phyloP scores from a whole-genome alignment of 2,329 filamentous ascomycete genomes.

The Cytospora schulzeri region DNA sequence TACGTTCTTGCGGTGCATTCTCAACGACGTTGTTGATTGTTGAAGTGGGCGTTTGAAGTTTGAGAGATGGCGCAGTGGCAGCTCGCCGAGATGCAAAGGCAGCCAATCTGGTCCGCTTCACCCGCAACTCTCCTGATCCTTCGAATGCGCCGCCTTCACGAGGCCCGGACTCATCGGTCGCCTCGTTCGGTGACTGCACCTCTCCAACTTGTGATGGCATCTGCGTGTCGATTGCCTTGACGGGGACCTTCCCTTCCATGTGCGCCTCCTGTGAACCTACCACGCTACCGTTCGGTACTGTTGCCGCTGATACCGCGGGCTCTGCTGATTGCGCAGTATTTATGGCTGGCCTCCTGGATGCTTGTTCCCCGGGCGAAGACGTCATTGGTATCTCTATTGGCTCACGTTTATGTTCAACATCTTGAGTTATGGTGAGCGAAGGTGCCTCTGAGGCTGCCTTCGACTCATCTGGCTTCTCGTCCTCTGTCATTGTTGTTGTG shows the following conservation, averaged over 20 bases:
- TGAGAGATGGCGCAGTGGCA: slow-evolving; percentile 24
- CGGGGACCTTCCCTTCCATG: background rate
- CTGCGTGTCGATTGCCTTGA: background rate
- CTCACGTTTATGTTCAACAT: slow-evolving; percentile 3
- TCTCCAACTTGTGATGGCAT: background rate
- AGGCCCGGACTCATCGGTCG: background rate
- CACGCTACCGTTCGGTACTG: background rate
- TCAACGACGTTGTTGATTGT: slow-evolving; percentile 43
- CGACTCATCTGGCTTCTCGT: background rate
- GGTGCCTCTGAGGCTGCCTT: background rate
- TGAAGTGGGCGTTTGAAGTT: slow-evolving; percentile 35
- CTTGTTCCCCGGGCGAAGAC: slow-evolving; percentile 1
- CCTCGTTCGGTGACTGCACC: background rate
- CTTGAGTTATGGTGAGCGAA: background rate
- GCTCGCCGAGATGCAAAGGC: slow-evolving; percentile 28
- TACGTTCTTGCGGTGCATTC: slow-evolving; percentile 25
- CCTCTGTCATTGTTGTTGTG: background rate
- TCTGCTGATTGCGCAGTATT: background rate
- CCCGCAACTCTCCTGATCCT: slow-evolving; percentile 25
- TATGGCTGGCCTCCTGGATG: slow-evolving; percentile 2
- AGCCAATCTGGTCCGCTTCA: slow-evolving; percentile 25
- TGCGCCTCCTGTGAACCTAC: background rate
- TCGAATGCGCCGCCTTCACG: slow-evolving; percentile 17
- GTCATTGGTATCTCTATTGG: slow-evolving; percentile 16
- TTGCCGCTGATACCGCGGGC: background rate